Conservation (phyloP, 1,284 basidiomycete genomes). For the Porogramme epimiltina region DNA sequence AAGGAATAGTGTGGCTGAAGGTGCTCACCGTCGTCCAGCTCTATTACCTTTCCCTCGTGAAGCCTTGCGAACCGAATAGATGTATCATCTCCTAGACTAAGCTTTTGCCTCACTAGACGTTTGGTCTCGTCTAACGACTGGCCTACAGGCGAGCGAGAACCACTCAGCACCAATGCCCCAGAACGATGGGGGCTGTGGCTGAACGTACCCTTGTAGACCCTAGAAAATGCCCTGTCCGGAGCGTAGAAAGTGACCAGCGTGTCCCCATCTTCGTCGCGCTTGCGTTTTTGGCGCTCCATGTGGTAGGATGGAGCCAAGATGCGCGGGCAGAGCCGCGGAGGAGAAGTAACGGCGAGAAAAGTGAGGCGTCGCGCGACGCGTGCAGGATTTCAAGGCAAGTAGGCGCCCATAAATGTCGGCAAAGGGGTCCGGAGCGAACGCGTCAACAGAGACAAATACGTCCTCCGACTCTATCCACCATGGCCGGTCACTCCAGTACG, state of each 20-base stretch:
- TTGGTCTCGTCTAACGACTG: conserved; percentile 58
- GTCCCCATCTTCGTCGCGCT: conserved; percentile 38
- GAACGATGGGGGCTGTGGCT: background rate
- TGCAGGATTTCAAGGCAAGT: conserved; percentile 7
- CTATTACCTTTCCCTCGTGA: conserved; percentile 53
- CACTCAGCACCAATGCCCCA: background rate
- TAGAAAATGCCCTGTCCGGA: conserved; percentile 28
- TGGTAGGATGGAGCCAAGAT: conserved; percentile 4
- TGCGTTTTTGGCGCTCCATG: conserved; percentile 47
- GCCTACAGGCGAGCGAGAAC: conserved; percentile 42
- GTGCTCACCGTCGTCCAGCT: conserved; percentile 70
- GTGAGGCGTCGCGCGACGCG: conserved; percentile 1
- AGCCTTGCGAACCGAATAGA: conserved; percentile 56
- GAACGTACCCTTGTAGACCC: conserved; percentile 32
- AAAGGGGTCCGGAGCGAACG: conserved; percentile 7
- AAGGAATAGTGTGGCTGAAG: background rate
- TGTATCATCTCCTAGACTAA: conserved; percentile 45
- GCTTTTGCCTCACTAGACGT: conserved; percentile 58
- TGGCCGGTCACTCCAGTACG: conserved; percentile 39
- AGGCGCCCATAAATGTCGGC: conserved; percentile 14
- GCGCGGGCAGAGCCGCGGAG: conserved; percentile 2
- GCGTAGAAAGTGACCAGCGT: conserved; percentile 32
- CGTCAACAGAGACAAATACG: conserved; percentile 22
- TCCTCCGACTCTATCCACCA: conserved; percentile 27
- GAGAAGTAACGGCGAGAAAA: too few relatives aligned